Evolutionary conservation across 2,329 filamentous ascomycete species (phyloP).

Genomic region (Fusarium sp.): DNA sequence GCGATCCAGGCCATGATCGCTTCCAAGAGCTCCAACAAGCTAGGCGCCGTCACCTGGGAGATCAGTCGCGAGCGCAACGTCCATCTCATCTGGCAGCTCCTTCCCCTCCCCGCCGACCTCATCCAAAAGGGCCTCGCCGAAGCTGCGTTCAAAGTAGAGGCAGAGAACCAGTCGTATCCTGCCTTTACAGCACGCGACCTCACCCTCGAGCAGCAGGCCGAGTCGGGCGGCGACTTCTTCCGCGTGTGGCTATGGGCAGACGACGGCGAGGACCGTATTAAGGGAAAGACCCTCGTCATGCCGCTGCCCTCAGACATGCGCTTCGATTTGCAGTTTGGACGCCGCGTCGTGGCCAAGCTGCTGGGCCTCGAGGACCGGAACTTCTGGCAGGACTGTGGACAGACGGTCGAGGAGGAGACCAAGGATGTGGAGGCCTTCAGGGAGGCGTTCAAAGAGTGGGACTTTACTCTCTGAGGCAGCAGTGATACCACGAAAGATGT

Average conservation of each 20-base stretch:
- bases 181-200: slow-evolving; percentile 65
- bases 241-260: slow-evolving; percentile 85
- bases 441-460: slow-evolving; percentile 85
- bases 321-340: slow-evolving; percentile 93
- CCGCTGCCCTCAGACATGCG: slow-evolving; percentile 79
- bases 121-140: slow-evolving; percentile 84
- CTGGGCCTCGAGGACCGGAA: slow-evolving; percentile 84
- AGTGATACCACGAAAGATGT: background rate
- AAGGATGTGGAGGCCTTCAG: slow-evolving; percentile 86
- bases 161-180: slow-evolving; percentile 78
- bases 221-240: slow-evolving; percentile 78
- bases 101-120: slow-evolving; percentile 80
- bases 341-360: slow-evolving; percentile 90
- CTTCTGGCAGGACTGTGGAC: slow-evolving; percentile 88
- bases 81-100: slow-evolving; percentile 94
- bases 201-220: slow-evolving; percentile 65
- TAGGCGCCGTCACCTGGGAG: slow-evolving; percentile 93
- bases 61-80: slow-evolving; percentile 87
- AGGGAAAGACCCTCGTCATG: slow-evolving; percentile 79
- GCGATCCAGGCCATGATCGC: slow-evolving; percentile 85
- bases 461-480: slow-evolving; percentile 74
- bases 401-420: slow-evolving; percentile 84
- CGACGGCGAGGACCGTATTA: slow-evolving; percentile 67
- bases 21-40: slow-evolving; percentile 66
- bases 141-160: slow-evolving; percentile 89